Conservation (phyloP, 257 asterid species). For the Linaria vulgaris region DNA sequence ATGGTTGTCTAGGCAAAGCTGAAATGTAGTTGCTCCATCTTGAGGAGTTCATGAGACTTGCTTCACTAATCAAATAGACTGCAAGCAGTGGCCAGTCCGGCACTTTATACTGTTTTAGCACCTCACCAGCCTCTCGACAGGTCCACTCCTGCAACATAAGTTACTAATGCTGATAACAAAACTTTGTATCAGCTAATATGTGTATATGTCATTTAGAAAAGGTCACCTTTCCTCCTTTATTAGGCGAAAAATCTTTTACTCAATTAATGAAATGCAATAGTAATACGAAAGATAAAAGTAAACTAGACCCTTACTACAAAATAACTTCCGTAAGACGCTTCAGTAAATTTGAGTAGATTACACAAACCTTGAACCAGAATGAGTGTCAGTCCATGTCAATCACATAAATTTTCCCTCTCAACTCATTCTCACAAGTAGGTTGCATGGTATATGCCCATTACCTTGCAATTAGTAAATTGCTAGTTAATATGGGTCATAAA, state of each 20-base stretch:
- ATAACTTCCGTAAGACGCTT: too few relatives aligned
- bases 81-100: constrained; percentile 98
- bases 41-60: constrained; percentile 59
- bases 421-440: too few relatives aligned
- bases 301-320: too few relatives aligned
- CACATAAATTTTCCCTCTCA: too few relatives aligned
- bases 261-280: neutral
- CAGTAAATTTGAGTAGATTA: too few relatives aligned
- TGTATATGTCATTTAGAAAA: neutral
- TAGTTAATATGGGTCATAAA: too few relatives aligned
- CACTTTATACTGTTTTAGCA: constrained; percentile 58
- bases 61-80: constrained; percentile 87
- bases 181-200: neutral
- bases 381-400: too few relatives aligned
- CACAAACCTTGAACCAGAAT: too few relatives aligned
- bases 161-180: constrained; percentile 1
- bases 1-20: constrained; percentile 94
- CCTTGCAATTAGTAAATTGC: too few relatives aligned
- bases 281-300: neutral
- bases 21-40: constrained; percentile 90
- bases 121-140: constrained; percentile 65
- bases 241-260: neutral
- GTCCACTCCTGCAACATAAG: constrained; percentile 68
- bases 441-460: too few relatives aligned
- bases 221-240: constrained; percentile 1